A percentile compares a stretch with the other conserved stretches of the same genome.
Evolutionary conservation across 768 basidiomycete genomes (phyloP).

Genomic region (Pulveroboletus frians): DNA sequence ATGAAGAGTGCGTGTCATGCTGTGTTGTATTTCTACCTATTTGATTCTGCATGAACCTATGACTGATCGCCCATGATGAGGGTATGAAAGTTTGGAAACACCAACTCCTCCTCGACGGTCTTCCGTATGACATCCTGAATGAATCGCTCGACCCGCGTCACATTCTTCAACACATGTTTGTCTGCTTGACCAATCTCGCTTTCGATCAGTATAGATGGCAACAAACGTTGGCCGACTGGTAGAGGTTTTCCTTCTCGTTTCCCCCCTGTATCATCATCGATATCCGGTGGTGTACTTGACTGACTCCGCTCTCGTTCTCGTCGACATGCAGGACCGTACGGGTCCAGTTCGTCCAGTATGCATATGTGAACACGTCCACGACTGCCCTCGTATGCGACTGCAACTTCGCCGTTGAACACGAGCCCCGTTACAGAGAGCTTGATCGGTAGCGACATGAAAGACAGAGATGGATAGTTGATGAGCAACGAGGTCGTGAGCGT

Average conservation of each 20-base stretch:
- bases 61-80: conserved; percentile 46
- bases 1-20: conserved; percentile 25
- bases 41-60: background rate
- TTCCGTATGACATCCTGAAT: conserved; percentile 94
- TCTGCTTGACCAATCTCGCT: conserved; percentile 95
- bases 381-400: conserved; percentile 86
- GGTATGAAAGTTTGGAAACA: conserved; percentile 95
- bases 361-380: conserved; percentile 80
- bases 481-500: conserved; percentile 88
- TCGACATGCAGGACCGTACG: conserved; percentile 69
- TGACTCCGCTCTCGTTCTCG: conserved; percentile 46
- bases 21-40: conserved; percentile 9
- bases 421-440: conserved; percentile 89
- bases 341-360: conserved; percentile 82
- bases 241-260: conserved; percentile 56
- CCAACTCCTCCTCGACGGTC: conserved; percentile 91
- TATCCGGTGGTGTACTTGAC: conserved; percentile 53
- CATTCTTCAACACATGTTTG: conserved; percentile 94
- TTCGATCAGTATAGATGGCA: conserved; percentile 88
- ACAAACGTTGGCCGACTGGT: conserved; percentile 74
- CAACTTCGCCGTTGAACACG: conserved; percentile 80
- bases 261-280: conserved; percentile 51
- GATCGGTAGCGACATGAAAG: conserved; percentile 97
- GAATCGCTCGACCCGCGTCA: conserved; percentile 90
- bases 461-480: conserved; percentile 93